Percentiles rank a stretch among this genome's conserved stretches.
Evolutionary conservation across 2,329 filamentous ascomycete species (phyloP).

Genomic region (Colletotrichum kahawae): DNA sequence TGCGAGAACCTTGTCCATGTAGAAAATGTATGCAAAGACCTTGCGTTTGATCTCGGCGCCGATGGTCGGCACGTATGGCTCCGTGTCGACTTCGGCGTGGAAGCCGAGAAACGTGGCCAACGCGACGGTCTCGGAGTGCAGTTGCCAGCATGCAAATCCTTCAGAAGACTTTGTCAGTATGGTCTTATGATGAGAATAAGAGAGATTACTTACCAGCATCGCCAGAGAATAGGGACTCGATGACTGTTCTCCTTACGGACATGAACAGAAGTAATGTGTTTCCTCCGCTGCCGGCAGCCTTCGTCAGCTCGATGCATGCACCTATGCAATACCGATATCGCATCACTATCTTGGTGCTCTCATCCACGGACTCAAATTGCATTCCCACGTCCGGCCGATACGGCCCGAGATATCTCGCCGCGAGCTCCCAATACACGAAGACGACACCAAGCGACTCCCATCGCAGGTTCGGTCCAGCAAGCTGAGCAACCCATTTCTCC

Average conservation of each 20-base stretch:
- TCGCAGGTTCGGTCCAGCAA: slow-evolving; percentile 40
- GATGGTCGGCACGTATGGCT: slow-evolving; percentile 29
- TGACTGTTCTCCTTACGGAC: slow-evolving; percentile 29
- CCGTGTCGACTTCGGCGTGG: slow-evolving; percentile 20
- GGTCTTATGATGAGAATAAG: fast-evolving
- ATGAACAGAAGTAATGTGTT: slow-evolving; percentile 39
- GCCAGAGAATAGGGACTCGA: slow-evolving; percentile 38
- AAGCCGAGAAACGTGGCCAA: slow-evolving; percentile 30
- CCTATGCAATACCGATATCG: slow-evolving; percentile 22
- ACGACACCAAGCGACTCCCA: slow-evolving; percentile 50
- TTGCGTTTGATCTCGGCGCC: slow-evolving; percentile 31
- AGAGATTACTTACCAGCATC: slow-evolving; percentile 34
- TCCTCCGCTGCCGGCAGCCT: slow-evolving; percentile 27
- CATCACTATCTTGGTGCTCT: slow-evolving; percentile 20
- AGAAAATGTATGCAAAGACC: slow-evolving; percentile 36
- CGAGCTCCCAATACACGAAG: slow-evolving; percentile 30
- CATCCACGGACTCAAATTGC: not conserved
- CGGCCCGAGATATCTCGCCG: slow-evolving; percentile 1
- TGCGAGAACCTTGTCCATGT: slow-evolving; percentile 40
- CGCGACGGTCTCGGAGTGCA: slow-evolving; percentile 35
- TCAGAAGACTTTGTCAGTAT: not conserved
- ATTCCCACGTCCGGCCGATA: slow-evolving; percentile 4
- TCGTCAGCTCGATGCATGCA: slow-evolving; percentile 31
- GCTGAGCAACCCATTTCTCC: slow-evolving; percentile 42
- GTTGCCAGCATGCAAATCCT: slow-evolving; percentile 23